Base-by-base conservation (phyloP, 1,284 basidiomycete genomes). In the Ganoderma lucidum region DNA sequence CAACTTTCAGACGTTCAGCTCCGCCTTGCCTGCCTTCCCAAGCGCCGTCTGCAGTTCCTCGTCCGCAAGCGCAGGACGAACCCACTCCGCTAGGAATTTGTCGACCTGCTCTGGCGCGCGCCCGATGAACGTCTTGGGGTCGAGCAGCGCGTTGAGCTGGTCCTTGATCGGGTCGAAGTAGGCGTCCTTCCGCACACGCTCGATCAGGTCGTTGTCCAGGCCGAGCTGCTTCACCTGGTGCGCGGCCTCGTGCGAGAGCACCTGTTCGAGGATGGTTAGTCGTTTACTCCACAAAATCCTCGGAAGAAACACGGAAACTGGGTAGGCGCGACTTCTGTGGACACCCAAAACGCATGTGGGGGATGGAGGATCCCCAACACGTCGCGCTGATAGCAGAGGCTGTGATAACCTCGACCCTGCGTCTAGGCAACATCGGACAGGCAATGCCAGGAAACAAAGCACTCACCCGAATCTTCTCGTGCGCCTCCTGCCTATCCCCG, bases 171-270 rank as follows among this genome's bases (percentile, higher is more conserved):
- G 80, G 71, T 81, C 82, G 77, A 93, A 94, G 85, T 90, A 89
- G 63, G 85, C 74, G 76, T 94, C 91, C 65, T 82, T 81, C 74
- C 85, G 86, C 73, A 99, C 89, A 51, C 98, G 90, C 56, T 94
- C 93, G 78, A 99, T 98, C 59, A 99, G 85, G 82, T 99, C 97
- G 81, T 99, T 99, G 81, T 97, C 94, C 41, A 95, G 88, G 10
- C 98, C 98, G 74, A 97, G 90, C 73, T 97, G 88, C 83, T 99
- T 99, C 73, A 99, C 97, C 78, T 97, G 96, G 70, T 93, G 87
- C 0, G 91, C 97, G 0, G 98, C 98, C 81, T 99, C 92, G 81
- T 99, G 97, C 15, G 96, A 98, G n/a, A 99, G 86, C 14, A 94
- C 89, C 91, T 93, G 62, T 17, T 35, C 62, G 32, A 8, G 28